Conservation (phyloP, 2,329 filamentous ascomycete genomes). For the Nigrospora sphaerica region DNA sequence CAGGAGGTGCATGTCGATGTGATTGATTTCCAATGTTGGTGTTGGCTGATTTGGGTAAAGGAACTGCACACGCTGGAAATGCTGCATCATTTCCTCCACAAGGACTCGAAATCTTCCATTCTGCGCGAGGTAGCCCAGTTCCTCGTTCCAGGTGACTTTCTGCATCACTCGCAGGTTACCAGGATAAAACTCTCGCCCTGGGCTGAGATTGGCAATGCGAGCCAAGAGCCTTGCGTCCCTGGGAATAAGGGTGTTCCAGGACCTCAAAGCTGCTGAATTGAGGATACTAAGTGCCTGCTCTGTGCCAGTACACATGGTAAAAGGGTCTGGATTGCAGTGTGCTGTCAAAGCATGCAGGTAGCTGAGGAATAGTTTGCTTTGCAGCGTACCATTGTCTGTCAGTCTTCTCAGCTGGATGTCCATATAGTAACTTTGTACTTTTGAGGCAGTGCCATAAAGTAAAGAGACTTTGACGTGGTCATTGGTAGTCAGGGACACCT, state of each 20-base stretch:
- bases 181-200: slow-evolving; percentile 37
- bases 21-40: neutral
- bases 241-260: slow-evolving; percentile 31
- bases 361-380: slow-evolving; percentile 42
- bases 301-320: slow-evolving; percentile 43
- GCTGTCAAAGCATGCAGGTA: slow-evolving; percentile 50
- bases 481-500: slow-evolving; percentile 3
- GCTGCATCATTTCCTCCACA: slow-evolving; percentile 27
- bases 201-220: slow-evolving; percentile 33
- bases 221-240: slow-evolving; percentile 27
- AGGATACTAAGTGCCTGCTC: slow-evolving; percentile 46
- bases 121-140: slow-evolving; percentile 34
- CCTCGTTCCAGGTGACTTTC: slow-evolving; percentile 30
- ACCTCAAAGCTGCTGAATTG: slow-evolving; percentile 37
- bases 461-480: slow-evolving; percentile 3
- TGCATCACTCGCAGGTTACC: slow-evolving; percentile 36
- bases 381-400: slow-evolving; percentile 38
- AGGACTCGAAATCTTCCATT: slow-evolving; percentile 30
- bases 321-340: slow-evolving; percentile 38
- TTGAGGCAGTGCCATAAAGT: slow-evolving; percentile 2
- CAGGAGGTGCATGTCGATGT: slow-evolving; percentile 2
- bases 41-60: slow-evolving; percentile 17
- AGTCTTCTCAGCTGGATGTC: slow-evolving; percentile 43
- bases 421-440: slow-evolving; percentile 37
- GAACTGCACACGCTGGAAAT: slow-evolving; percentile 18